Evolutionary conservation across 176 grass and related monocot species (phyloP), one percentile per base, ranked within the genome.

Genomic region (Eleusine coracana): DNA sequence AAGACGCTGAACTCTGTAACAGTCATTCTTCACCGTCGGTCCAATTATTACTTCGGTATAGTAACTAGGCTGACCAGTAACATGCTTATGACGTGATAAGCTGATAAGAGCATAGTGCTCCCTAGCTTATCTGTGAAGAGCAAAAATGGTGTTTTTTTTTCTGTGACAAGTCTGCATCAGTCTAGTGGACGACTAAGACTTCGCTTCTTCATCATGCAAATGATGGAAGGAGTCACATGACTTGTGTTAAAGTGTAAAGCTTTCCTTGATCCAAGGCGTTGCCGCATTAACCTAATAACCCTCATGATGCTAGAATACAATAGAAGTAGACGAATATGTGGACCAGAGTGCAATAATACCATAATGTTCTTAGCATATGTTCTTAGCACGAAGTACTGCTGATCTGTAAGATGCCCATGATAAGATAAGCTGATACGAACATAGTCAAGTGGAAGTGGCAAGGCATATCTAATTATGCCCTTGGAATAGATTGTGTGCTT

Each of bases 371-470:
- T 76, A 13, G 38, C 2, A 56, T 45, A 34, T 45, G 17, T 17
- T 50, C 11, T 10, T 46, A 46, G 44, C 44, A 46, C 11, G 44
- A 42, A 45, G 38, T 48, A 42, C 40, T 70, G 52, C 38, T 71
- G 29, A 63, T 79, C 7, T 12, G 15, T n/a, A 68, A 56, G 61
- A 84, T 21, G 67, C 58, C 27, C 14, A 5, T 73, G 76, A 66
- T 73, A 80, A 66, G 68, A 65, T 64, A 72, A 79, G 29, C 27
- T 65, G 44, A 65, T 73, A 71, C 60, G 67, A 52, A 42, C 66
- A 15, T 79, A 78, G 31, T 42, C 40, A 77, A 68, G 65, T 81
- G 48, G 66, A 20, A 23, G 65, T 81, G 48, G 66, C 20, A 23
- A 28, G n/a, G 66, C 2, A 12, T 20, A 20, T 18, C 18, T 56